These are phyloP conservation scores for Diddensiella santjacobensis DNA, from an alignment of 805 yeast species.

Conservation along the genomic window DNA sequence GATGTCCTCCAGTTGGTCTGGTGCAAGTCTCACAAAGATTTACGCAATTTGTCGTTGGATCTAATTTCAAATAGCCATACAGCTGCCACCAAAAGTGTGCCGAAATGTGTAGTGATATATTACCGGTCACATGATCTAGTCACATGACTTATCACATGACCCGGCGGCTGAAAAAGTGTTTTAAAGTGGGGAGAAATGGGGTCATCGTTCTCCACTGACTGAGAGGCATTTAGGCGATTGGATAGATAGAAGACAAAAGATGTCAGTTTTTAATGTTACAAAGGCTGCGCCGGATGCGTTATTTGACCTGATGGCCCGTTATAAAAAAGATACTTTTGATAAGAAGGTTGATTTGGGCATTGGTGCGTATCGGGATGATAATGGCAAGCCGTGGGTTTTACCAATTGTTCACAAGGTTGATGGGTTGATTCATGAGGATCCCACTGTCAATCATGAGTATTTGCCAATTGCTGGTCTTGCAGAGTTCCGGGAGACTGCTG, in stretches of 20 bases:
- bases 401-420: slow-evolving; percentile 73
- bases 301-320: slow-evolving; percentile 55
- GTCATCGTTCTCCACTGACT: too few relatives aligned
- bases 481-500: slow-evolving; percentile 64
- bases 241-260: slow-evolving; percentile 3
- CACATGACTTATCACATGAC: too few relatives aligned
- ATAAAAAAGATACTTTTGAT: slow-evolving; percentile 34
- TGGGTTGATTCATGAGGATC: slow-evolving; percentile 56
- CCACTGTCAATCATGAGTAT: slow-evolving; percentile 79
- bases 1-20: too few relatives aligned
- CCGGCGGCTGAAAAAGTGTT: too few relatives aligned
- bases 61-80: too few relatives aligned
- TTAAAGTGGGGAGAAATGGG: too few relatives aligned
- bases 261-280: slow-evolving; percentile 22
- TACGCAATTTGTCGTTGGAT: too few relatives aligned
- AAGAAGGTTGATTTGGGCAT: slow-evolving; percentile 80
- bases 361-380: slow-evolving; percentile 71
- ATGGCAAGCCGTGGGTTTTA: slow-evolving; percentile 67
- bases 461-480: slow-evolving; percentile 76
- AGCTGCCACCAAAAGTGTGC: too few relatives aligned
- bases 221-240: too few relatives aligned
- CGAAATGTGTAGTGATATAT: too few relatives aligned
- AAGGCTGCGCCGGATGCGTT: slow-evolving; percentile 77
- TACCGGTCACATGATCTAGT: too few relatives aligned
- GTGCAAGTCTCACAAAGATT: too few relatives aligned